phyloP scores from a whole-genome alignment of 305 asterid species.

The Coffea humblotiana region DNA sequence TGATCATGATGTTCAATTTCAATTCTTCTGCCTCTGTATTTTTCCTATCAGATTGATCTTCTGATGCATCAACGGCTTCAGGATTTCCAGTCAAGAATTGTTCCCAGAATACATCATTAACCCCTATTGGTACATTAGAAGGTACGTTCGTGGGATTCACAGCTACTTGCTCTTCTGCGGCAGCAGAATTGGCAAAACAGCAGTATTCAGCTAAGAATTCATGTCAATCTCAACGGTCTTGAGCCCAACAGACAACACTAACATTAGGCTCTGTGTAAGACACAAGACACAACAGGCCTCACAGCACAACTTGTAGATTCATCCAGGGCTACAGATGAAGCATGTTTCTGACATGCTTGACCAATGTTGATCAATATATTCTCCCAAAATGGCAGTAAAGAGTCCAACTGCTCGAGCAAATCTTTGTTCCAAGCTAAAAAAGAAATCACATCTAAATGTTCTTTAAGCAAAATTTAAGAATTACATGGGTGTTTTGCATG shows the following conservation, averaged over 20 bases:
- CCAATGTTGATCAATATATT: slow-evolving; percentile 37
- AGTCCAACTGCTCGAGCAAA: slow-evolving; percentile 55
- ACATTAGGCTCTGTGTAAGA: slow-evolving; percentile 53
- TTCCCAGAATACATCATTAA: slow-evolving; percentile 81
- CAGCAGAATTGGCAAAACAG: slow-evolving; percentile 28
- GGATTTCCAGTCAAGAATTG: slow-evolving; percentile 91
- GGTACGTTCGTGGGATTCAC: slow-evolving; percentile 19
- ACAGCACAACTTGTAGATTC: slow-evolving; percentile 55
- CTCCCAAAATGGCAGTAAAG: slow-evolving; percentile 72
- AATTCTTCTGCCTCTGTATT: slow-evolving; percentile 20
- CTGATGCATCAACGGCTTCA: slow-evolving; percentile 55
- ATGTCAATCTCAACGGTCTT: slow-evolving; percentile 56
- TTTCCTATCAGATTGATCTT: slow-evolving; percentile 40
- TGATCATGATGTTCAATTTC: slow-evolving; percentile 24
- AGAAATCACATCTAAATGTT: slow-evolving; percentile 31
- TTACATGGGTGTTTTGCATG: slow-evolving; percentile 22
- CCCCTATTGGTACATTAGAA: slow-evolving; percentile 52
- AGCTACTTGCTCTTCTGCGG: slow-evolving; percentile 36
- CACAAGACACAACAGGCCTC: slow-evolving; percentile 39
- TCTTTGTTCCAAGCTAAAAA: slow-evolving; percentile 48
- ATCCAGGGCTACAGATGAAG: slow-evolving; percentile 47
- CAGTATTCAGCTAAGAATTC: slow-evolving; percentile 54
- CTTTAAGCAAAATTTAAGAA: not conserved
- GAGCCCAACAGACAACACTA: slow-evolving; percentile 30
- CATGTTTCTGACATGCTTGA: slow-evolving; percentile 33